Percentiles rank a stretch among this genome's conserved stretches.
phyloP scores from a whole-genome alignment of 305 asterid genomes.

The Petunia hybrid region DNA sequence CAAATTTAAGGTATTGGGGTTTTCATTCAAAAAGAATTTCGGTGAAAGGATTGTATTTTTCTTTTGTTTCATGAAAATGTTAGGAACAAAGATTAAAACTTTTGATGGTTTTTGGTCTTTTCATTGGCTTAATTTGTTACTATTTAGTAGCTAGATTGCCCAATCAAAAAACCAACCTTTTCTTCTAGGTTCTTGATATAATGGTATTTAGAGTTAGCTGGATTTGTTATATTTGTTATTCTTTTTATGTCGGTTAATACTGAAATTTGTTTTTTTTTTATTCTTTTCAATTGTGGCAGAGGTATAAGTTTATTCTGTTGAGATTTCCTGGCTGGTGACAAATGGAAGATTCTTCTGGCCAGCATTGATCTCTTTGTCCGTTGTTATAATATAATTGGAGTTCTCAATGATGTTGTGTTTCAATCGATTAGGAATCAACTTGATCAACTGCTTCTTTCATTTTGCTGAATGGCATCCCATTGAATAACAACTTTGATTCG shows the following conservation, averaged over 20 bases:
- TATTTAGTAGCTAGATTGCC: neutral
- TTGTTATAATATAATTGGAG: slow-evolving; percentile 40
- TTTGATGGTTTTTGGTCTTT: neutral
- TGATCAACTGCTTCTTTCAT: slow-evolving; percentile 80
- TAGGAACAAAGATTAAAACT: neutral
- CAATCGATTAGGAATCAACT: slow-evolving; percentile 58
- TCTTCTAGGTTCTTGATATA: neutral
- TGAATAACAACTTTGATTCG: slow-evolving; percentile 60
- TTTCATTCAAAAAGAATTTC: neutral
- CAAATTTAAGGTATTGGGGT: no score
- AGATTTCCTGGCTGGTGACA: slow-evolving; percentile 7
- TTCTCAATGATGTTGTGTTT: slow-evolving; percentile 64
- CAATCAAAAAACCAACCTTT: neutral
- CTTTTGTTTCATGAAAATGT: neutral
- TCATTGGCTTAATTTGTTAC: no score
- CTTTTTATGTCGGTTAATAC: neutral
- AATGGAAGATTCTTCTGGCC: slow-evolving; percentile 43
- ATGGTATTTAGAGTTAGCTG: slow-evolving; percentile 13
- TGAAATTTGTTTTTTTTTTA: slow-evolving; percentile 13
- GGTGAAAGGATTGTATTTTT: neutral
- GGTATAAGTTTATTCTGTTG: neutral
- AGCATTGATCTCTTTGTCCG: slow-evolving; percentile 36
- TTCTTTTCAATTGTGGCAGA: slow-evolving; percentile 30
- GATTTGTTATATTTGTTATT: neutral
- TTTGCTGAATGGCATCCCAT: slow-evolving; percentile 97